Evolutionary conservation across 257 asterid genomes (phyloP).

Genomic region (Voacanga thouarsii): DNA sequence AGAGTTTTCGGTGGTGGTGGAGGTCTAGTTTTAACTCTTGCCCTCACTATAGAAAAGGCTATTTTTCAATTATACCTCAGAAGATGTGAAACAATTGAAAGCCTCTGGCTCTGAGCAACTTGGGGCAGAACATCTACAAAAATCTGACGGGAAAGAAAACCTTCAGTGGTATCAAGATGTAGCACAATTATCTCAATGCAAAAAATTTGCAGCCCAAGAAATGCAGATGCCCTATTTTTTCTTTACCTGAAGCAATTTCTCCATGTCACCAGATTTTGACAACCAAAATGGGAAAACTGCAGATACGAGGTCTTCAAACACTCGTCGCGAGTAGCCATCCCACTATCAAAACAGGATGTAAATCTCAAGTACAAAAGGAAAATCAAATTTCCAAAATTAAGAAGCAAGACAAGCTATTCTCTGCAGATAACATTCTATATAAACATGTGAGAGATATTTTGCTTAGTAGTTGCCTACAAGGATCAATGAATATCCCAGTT

Average conservation of each 20-base stretch:
- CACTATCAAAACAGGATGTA: constrained; percentile 48
- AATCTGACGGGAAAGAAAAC: constrained; percentile 41
- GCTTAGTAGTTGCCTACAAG: neutral
- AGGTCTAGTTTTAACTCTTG: neutral
- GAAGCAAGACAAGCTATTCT: neutral
- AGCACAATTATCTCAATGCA: neutral
- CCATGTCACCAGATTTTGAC: constrained; percentile 50
- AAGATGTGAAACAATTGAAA: constrained; percentile 56
- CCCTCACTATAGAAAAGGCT: neutral
- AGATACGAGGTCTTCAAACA: constrained; percentile 82
- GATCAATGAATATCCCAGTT: neutral
- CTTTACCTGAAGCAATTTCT: constrained; percentile 77
- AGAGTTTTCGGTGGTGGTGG: neutral
- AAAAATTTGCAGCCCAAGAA: neutral
- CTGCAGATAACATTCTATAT: neutral
- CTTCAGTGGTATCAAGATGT: constrained; percentile 19
- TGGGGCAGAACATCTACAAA: constrained; percentile 73
- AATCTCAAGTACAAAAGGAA: constrained; percentile 8
- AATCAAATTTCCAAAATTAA: neutral
- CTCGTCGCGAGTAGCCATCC: constrained; percentile 80
- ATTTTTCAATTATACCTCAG: constrained; percentile 50
- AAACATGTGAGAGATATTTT: neutral
- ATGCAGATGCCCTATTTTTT: constrained; percentile 5
- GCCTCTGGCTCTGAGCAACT: constrained; percentile 68
- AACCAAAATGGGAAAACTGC: constrained; percentile 89